These are phyloP conservation scores for Coccomyxa subellipsoidea DNA, from an alignment of 163 green algal genomes.

Conservation along the genomic window DNA sequence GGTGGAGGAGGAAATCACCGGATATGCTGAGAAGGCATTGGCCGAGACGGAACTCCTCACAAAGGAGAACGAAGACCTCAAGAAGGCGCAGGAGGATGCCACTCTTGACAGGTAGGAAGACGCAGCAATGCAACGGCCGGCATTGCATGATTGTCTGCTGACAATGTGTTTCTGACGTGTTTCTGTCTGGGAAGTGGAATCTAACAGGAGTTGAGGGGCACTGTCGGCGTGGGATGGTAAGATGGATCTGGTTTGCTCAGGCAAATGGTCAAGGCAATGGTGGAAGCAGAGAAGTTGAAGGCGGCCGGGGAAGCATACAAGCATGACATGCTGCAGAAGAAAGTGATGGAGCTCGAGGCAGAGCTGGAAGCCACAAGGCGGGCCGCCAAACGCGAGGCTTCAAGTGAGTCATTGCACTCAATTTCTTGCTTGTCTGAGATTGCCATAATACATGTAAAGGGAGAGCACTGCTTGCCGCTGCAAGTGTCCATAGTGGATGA, in stretches of 20 bases:
- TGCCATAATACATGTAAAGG: no score
- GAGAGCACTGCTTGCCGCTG: no score
- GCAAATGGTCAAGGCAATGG: conserved; percentile 4
- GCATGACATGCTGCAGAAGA: not conserved
- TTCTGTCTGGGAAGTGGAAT: not conserved
- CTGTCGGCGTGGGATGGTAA: not conserved
- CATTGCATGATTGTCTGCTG: not conserved
- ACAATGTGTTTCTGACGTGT: not conserved
- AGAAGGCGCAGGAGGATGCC: not conserved
- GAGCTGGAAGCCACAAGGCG: not conserved
- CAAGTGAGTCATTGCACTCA: not conserved
- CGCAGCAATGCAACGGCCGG: not conserved
- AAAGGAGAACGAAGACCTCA: not conserved
- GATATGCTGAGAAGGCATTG: not conserved
- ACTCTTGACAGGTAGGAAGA: conserved; percentile 2
- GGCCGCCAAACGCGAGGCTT: not conserved
- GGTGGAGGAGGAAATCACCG: not conserved
- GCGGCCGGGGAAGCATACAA: conserved; percentile 6
- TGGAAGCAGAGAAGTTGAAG: conserved; percentile 2
- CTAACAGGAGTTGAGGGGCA: not conserved
- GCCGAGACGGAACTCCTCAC: not conserved
- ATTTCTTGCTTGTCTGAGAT: not conserved
- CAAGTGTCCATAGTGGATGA: no score
- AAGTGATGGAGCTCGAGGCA: not conserved
- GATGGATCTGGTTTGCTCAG: no score